phyloP scores from a whole-genome alignment of 495 filamentous ascomycete genomes.

The Hypoxylon fragiforme region DNA sequence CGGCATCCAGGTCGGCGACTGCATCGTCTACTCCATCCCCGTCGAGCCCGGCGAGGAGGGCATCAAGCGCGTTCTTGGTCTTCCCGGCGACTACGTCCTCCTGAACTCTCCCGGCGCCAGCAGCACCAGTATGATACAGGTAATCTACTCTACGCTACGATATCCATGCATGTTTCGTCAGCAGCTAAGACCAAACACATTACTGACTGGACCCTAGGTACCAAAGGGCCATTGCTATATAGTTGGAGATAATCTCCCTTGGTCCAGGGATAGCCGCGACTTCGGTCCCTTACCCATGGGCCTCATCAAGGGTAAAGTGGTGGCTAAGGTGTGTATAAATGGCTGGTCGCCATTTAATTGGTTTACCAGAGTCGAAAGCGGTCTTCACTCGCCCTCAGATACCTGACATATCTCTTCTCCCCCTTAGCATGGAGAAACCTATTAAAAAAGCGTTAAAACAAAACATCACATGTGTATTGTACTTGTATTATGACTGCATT shows the following conservation, averaged over 20 bases:
- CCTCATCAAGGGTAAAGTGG: constrained; percentile 83
- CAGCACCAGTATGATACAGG: constrained; percentile 73
- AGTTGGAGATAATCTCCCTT: constrained; percentile 81
- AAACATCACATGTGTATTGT: constrained; percentile 1
- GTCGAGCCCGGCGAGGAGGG: constrained; percentile 62
- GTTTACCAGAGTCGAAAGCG: constrained; percentile 45
- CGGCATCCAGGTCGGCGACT: constrained; percentile 74
- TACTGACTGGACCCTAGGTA: constrained; percentile 54
- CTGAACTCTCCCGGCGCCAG: constrained; percentile 56
- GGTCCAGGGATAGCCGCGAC: constrained; percentile 80
- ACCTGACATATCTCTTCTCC: too few relatives aligned
- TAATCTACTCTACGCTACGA: too few relatives aligned
- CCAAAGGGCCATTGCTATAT: constrained; percentile 89
- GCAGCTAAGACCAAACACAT: background rate
- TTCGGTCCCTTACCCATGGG: constrained; percentile 86
- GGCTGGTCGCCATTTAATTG: constrained; percentile 57
- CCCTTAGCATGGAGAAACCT: background rate
- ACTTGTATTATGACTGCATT: constrained; percentile 13
- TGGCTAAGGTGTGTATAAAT: constrained; percentile 58
- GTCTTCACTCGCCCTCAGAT: constrained; percentile 23
- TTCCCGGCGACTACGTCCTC: constrained; percentile 89
- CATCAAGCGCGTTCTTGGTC: constrained; percentile 80
- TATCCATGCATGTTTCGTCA: background rate
- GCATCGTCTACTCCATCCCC: constrained; percentile 78
- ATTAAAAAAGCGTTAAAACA: background rate